phyloP scores from a whole-genome alignment of 179 eudicot genomes.

The Nepenthes alata region DNA sequence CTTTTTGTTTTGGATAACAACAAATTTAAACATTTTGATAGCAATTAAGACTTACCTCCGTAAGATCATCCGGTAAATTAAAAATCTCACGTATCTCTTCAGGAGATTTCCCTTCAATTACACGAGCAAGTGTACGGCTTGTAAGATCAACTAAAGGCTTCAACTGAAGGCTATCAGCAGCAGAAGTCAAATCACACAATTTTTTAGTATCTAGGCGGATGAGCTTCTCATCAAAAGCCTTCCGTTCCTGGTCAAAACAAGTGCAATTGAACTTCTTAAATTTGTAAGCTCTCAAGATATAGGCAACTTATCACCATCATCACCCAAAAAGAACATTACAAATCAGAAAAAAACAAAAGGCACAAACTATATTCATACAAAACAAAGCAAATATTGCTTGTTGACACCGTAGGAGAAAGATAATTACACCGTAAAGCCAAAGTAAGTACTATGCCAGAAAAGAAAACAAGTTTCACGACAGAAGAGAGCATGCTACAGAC shows the following conservation, averaged over 20 bases:
- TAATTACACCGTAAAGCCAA: too few species aligned
- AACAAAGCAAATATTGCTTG: neutral
- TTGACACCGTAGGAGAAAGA: too few species aligned
- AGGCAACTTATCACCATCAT: neutral
- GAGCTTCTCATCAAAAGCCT: slow-evolving; percentile 58
- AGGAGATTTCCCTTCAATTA: slow-evolving; percentile 61
- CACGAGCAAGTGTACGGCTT: slow-evolving; percentile 56
- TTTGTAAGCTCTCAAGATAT: too few species aligned
- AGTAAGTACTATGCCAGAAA: neutral
- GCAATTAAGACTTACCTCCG: slow-evolving; percentile 37
- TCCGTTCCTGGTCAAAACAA: slow-evolving; percentile 41
- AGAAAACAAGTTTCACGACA: neutral
- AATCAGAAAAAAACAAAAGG: neutral
- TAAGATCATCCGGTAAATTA: slow-evolving; percentile 63
- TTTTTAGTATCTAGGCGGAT: slow-evolving; percentile 42
- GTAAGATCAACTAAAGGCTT: slow-evolving; percentile 65
- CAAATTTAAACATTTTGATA: slow-evolving; percentile 1
- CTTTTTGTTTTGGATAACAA: neutral
- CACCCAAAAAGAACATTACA: neutral
- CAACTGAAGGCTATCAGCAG: slow-evolving; percentile 67
- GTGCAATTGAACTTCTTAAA: neutral
- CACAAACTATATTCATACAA: neutral
- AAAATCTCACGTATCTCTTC: slow-evolving; percentile 65
- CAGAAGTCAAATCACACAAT: slow-evolving; percentile 57
- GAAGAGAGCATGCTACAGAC: slow-evolving; percentile 16